Evolutionary conservation across 768 basidiomycete species (phyloP).

Genomic region (Hypholoma fasciculare): DNA sequence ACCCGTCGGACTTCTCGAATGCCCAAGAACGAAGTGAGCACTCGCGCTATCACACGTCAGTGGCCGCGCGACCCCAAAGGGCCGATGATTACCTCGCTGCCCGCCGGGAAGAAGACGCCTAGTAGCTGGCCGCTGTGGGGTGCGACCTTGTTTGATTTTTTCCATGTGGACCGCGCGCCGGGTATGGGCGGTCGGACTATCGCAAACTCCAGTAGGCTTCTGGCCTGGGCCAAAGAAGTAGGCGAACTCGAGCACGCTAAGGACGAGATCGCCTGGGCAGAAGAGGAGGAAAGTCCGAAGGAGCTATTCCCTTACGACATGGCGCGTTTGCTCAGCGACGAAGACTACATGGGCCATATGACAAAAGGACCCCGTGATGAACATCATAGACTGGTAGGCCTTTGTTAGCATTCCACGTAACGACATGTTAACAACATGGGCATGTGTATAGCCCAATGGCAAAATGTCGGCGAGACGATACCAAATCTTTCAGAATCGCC

Average conservation of each 20-base stretch:
- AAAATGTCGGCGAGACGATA: too few species aligned
- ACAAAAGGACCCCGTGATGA: neutral
- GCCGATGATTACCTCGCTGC: slow-evolving; percentile 12
- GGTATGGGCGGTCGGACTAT: slow-evolving; percentile 12
- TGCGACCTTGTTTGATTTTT: slow-evolving; percentile 43
- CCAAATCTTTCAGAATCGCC: neutral
- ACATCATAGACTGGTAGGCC: neutral
- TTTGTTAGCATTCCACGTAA: neutral
- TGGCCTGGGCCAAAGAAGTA: slow-evolving; percentile 32
- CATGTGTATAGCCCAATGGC: neutral
- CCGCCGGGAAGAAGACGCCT: slow-evolving; percentile 29
- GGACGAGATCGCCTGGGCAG: slow-evolving; percentile 32
- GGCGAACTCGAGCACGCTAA: slow-evolving; percentile 31
- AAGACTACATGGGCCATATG: neutral
- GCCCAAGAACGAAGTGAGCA: too few species aligned
- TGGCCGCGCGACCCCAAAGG: slow-evolving; percentile 36
- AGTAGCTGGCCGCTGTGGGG: slow-evolving; percentile 41
- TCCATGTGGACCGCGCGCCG: slow-evolving; percentile 25
- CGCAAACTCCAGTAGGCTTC: slow-evolving; percentile 33
- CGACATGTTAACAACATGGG: neutral
- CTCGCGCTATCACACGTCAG: slow-evolving; percentile 23
- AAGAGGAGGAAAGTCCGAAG: slow-evolving; percentile 33
- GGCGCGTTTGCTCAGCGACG: slow-evolving; percentile 17
- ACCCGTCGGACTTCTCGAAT: too few species aligned
- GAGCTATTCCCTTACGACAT: slow-evolving; percentile 30